These are phyloP conservation scores for Aureobasidium sp. DNA, from an alignment of 2,329 filamentous ascomycete genomes.

Conservation along the genomic window DNA sequence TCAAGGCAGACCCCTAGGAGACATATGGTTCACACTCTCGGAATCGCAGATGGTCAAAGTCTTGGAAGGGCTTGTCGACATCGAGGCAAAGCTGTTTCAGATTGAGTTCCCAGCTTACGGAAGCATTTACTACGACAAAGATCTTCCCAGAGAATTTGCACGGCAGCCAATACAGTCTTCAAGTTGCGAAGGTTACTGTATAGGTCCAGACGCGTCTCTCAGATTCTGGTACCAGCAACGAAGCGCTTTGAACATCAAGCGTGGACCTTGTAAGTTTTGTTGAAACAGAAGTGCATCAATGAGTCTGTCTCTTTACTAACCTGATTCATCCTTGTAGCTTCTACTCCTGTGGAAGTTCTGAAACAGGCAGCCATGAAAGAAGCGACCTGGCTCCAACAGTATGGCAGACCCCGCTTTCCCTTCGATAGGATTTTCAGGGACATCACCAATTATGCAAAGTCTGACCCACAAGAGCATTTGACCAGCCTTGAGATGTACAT, in stretches of 20 bases:
- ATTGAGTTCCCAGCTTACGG: slow-evolving; percentile 29
- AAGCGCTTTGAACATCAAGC: slow-evolving; percentile 22
- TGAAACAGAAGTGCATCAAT: too few species aligned
- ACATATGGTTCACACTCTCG: too few species aligned
- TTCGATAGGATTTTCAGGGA: slow-evolving; percentile 29
- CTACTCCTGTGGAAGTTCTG: slow-evolving; percentile 24
- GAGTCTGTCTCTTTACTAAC: too few species aligned
- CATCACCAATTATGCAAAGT: too few species aligned
- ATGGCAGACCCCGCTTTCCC: slow-evolving; percentile 27
- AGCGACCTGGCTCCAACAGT: slow-evolving; percentile 25
- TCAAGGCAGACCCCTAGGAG: too few species aligned
- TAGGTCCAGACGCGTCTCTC: slow-evolving; percentile 28
- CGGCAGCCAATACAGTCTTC: slow-evolving; percentile 13
- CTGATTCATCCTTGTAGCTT: too few species aligned
- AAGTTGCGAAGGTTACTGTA: slow-evolving; percentile 22
- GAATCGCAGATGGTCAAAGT: too few species aligned
- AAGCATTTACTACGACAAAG: slow-evolving; percentile 31
- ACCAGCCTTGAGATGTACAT: too few species aligned
- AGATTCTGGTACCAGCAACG: slow-evolving; percentile 26
- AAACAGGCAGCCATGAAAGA: slow-evolving; percentile 30
- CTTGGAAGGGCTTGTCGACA: slow-evolving; percentile 25
- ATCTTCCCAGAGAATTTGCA: slow-evolving; percentile 22
- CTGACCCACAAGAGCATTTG: too few species aligned
- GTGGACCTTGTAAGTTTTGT: slow-evolving; percentile 31
- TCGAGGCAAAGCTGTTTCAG: slow-evolving; percentile 26